These are phyloP conservation scores for Somion occarium DNA, from an alignment of 1,284 basidiomycete species.

Conservation along the genomic window DNA sequence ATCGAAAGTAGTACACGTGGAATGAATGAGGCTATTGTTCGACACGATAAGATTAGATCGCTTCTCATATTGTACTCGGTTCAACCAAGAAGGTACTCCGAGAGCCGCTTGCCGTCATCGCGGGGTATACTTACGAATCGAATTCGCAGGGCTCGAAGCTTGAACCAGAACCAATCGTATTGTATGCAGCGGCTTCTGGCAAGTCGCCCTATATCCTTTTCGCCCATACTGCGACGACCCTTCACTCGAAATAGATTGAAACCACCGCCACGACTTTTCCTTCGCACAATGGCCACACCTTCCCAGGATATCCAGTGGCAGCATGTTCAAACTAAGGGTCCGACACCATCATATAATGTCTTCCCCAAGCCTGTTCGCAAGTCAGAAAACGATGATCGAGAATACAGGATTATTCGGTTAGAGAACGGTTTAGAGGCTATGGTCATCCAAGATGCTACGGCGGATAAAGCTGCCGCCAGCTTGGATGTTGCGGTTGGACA, in stretches of 20 bases:
- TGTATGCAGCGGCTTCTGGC: constrained; percentile 18
- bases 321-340: constrained; percentile 13
- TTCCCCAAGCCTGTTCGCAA: constrained; percentile 70
- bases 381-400: constrained; percentile 72
- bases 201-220: constrained; percentile 10
- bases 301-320: constrained; percentile 18
- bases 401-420: constrained; percentile 80
- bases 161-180: constrained; percentile 1
- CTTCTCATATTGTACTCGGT: too few relatives aligned
- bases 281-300: constrained; percentile 12
- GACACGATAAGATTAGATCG: too few relatives aligned
- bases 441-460: constrained; percentile 81
- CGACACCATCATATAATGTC: constrained; percentile 28
- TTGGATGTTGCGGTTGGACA: constrained; percentile 96
- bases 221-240: constrained; percentile 1
- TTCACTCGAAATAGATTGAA: background rate
- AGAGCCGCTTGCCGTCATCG: too few relatives aligned
- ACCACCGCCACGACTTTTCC: background rate
- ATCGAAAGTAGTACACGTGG: background rate
- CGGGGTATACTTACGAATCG: too few relatives aligned
- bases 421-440: constrained; percentile 87
- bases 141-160: too few relatives aligned
- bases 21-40: background rate
- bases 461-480: constrained; percentile 95
- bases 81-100: background rate